Base-by-base conservation (phyloP, 306 rosid species). In the Malus orientalis region DNA sequence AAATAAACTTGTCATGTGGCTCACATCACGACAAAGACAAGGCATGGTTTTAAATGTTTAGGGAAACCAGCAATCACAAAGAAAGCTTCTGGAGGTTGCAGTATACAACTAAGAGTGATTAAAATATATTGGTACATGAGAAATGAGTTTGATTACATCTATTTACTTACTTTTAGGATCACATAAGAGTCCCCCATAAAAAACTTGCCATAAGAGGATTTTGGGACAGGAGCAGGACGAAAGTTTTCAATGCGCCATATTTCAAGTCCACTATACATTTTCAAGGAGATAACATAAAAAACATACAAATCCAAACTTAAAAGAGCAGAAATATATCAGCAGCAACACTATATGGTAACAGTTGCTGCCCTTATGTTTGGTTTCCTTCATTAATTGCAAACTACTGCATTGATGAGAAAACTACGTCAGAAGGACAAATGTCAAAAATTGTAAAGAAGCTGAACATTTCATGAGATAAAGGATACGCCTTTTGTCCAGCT, bases 401-500 rank as follows among this genome's bases (percentile, higher is more conserved):
- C 27, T 63, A 23, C 33, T 49, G 33, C 72, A 60, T 18, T 69
- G 23, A 36, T 23, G 5, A 55, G 33, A 70, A 75, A 72, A 8
- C 4, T 13, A 60, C 2, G 19, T 73, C 3, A 10, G 40, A 30
- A 36, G 44, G 25, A 30, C 73, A 73, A 79, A 73, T 67, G 67
- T 69, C 67, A 80, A 58, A 64, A 18, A 59, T 40, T 38, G 73
- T 75, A 65, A 82, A 78, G 66, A 68, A 51, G 23, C 63, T 59
- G 8, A 85, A 72, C 51, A 76, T 82, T 76, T 86, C 66, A 77
- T 74, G 11, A 69, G 79, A 71, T 42, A 70, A 79, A 93, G 98
- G 99, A 96, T 96, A 96, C 99, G 87, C 91, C 84, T 96, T 91
- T 87, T 96, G 98, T 73, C 99, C 99, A 84, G 94, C 96, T 81